Percentiles rank a stretch among this genome's conserved stretches.
phyloP scores from a whole-genome alignment of 2,329 filamentous ascomycete species.

The Aspergillus eucalypticola region DNA sequence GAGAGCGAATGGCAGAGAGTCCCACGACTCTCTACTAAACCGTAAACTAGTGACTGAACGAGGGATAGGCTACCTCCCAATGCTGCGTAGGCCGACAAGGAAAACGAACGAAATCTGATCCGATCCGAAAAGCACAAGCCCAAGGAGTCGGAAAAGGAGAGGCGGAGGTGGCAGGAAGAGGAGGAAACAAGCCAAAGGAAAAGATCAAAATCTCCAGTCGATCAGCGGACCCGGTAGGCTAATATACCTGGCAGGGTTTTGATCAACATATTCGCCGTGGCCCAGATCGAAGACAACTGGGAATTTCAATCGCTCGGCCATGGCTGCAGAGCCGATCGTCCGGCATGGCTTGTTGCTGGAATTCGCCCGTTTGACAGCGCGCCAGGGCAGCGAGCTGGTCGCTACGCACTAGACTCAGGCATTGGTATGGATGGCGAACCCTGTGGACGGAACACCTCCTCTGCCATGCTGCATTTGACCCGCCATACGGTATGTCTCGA shows the following conservation, averaged over 20 bases:
- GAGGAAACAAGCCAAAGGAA: constrained; percentile 9
- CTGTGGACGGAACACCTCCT: background rate
- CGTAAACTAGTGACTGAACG: background rate
- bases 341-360: background rate
- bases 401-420: background rate
- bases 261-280: constrained; percentile 15
- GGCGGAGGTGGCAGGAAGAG: constrained; percentile 7
- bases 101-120: constrained; percentile 2
- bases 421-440: background rate
- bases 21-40: too few species aligned
- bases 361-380: background rate
- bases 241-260: constrained; percentile 10
- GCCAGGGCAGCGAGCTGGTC: background rate
- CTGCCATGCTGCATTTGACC: too few species aligned
- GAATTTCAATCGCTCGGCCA: background rate
- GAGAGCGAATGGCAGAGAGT: background rate
- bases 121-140: background rate
- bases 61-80: background rate
- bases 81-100: background rate
- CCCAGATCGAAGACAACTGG: background rate
- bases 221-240: background rate
- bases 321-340: background rate
- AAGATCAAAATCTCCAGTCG: constrained; percentile 1
- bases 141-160: background rate
- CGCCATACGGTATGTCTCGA: background rate